A percentile compares a stretch with the other conserved stretches of the same genome.
Evolutionary conservation across 345 rosid species (phyloP).

Genomic region (Zanthoxylum bungeanum): DNA sequence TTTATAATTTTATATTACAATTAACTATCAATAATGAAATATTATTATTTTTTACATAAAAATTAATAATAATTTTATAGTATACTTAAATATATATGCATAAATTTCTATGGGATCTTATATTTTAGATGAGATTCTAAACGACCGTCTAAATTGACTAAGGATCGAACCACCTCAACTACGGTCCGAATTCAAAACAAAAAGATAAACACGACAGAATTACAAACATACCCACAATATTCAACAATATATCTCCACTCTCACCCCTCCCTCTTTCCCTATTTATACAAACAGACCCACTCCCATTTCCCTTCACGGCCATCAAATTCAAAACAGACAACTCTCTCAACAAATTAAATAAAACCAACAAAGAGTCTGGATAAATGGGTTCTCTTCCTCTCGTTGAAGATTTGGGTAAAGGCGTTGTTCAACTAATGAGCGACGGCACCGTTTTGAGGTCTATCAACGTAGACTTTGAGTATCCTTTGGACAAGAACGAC

Average conservation of each 20-base stretch:
- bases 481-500: constrained; percentile 27
- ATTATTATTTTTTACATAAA: no score
- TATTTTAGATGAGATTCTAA: no score
- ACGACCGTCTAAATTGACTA: no score
- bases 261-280: not conserved
- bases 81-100: no score
- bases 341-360: not conserved
- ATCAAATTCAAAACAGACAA: not conserved
- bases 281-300: not conserved
- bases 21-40: no score
- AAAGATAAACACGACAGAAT: not conserved
- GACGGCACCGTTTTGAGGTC: constrained; percentile 62
- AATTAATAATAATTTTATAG: no score
- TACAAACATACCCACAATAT: not conserved
- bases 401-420: constrained; percentile 50
- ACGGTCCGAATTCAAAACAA: not conserved
- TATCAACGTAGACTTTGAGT: constrained; percentile 21
- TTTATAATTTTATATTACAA: no score
- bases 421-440: constrained; percentile 55
- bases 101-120: no score
- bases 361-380: not conserved
- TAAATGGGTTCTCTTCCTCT: constrained; percentile 57
- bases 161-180: not conserved
- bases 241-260: not conserved
- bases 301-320: not conserved